phyloP scores from a whole-genome alignment of 225 moss, liverwort and hornwort species.

The Bryoerythrophyllum caledonicum region DNA sequence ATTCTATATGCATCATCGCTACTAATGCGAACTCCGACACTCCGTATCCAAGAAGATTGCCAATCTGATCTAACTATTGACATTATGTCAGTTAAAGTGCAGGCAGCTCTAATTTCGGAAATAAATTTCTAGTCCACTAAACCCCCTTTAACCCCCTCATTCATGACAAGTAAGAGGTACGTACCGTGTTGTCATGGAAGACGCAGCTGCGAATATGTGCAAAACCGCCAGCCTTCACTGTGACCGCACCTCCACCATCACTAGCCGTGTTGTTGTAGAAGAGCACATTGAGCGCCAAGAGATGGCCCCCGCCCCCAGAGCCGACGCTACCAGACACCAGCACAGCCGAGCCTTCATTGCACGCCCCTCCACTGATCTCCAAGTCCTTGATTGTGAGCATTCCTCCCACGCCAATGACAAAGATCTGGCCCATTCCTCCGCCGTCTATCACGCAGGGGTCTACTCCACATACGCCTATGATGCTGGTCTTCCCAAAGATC shows the following conservation, averaged over 20 bases:
- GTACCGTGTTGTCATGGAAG: constrained; percentile 28
- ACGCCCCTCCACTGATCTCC: constrained; percentile 60
- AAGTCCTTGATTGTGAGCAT: constrained; percentile 62
- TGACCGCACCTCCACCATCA: constrained; percentile 27
- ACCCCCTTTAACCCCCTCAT: background rate
- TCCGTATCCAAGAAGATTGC: too few relatives aligned
- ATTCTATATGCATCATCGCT: too few relatives aligned
- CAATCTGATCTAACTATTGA: too few relatives aligned
- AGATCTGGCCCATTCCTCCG: constrained; percentile 48
- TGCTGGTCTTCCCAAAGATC: constrained; percentile 45
- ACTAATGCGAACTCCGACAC: too few relatives aligned
- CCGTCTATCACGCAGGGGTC: constrained; percentile 57
- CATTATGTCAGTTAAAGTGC: too few relatives aligned
- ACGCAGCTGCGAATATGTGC: constrained; percentile 31
- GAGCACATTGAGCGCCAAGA: constrained; percentile 35
- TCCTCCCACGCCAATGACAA: constrained; percentile 59
- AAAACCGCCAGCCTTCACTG: constrained; percentile 34
- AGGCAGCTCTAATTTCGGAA: too few relatives aligned
- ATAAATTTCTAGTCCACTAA: too few relatives aligned
- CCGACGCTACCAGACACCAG: constrained; percentile 34
- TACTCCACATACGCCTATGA: constrained; percentile 49
- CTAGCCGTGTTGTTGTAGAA: constrained; percentile 35
- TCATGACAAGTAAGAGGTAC: background rate
- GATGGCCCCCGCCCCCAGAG: constrained; percentile 16
- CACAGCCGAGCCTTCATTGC: constrained; percentile 67